Conservation (phyloP, 805 yeast species). For the Wickerhamiella allomyrinae region DNA sequence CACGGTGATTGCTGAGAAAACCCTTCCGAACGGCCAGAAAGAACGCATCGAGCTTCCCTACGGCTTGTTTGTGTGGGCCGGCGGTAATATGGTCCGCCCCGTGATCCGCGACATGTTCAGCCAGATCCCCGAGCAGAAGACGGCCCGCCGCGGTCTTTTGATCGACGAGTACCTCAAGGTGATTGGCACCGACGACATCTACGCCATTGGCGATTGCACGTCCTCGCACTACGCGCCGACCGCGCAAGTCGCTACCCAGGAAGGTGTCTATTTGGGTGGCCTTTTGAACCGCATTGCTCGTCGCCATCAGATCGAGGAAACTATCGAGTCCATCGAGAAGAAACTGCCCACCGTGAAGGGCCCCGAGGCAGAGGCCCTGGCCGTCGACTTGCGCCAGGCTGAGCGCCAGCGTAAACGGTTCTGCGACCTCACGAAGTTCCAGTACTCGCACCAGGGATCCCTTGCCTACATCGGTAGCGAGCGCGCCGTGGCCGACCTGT, state of each 20-base stretch:
- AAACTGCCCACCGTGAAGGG: constrained; percentile 9
- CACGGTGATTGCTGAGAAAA: constrained; percentile 54
- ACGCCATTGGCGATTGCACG: constrained; percentile 91
- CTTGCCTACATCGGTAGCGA: constrained; percentile 86
- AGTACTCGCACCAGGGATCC: constrained; percentile 81
- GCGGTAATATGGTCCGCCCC: constrained; percentile 85
- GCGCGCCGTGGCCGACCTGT: constrained; percentile 84
- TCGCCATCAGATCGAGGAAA: constrained; percentile 24
- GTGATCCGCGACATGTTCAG: constrained; percentile 52
- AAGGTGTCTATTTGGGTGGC: constrained; percentile 68
- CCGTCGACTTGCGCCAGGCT: constrained; percentile 10
- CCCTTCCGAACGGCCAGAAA: constrained; percentile 51
- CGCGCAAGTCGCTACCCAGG: constrained; percentile 94
- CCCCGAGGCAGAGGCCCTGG: constrained; percentile 8
- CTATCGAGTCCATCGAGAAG: constrained; percentile 28
- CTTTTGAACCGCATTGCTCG: constrained; percentile 43
- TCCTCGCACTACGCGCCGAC: constrained; percentile 83
- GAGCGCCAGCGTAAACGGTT: constrained; percentile 25
- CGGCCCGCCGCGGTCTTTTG: constrained; percentile 77
- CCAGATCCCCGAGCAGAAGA: constrained; percentile 47
- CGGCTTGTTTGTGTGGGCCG: constrained; percentile 93
- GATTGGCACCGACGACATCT: constrained; percentile 70
- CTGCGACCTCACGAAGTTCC: constrained; percentile 38
- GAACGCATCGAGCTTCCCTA: constrained; percentile 58
- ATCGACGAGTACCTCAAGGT: constrained; percentile 72